phyloP scores from a whole-genome alignment of 176 grass and related monocot species.

The Triticum dicoccoides region DNA sequence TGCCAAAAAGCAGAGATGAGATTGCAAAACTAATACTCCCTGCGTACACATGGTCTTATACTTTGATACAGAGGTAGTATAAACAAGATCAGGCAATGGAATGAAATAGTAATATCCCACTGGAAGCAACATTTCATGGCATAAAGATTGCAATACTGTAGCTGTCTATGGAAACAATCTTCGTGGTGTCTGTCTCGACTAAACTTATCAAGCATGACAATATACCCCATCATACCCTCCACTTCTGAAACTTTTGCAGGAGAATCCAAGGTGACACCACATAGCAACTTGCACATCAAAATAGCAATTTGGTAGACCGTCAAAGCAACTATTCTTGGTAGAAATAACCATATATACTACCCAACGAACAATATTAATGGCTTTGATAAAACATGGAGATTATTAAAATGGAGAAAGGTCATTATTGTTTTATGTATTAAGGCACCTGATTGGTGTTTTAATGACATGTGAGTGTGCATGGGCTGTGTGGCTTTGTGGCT shows the following conservation, averaged over 20 bases:
- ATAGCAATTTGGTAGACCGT: conserved; percentile 5
- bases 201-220: conserved; percentile 21
- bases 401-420: conserved; percentile 26
- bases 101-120: neutral
- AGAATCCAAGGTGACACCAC: conserved; percentile 18
- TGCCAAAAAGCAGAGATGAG: neutral
- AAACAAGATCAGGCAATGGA: conserved; percentile 13
- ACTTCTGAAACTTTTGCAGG: conserved; percentile 31
- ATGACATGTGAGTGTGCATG: neutral
- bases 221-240: conserved; percentile 28
- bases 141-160: neutral
- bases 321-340: conserved; percentile 5
- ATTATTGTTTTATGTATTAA: neutral
- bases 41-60: too few species aligned
- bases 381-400: conserved; percentile 9
- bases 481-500: neutral
- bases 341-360: neutral
- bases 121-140: neutral
- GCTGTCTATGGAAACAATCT: neutral
- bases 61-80: neutral
- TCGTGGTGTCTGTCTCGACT: neutral
- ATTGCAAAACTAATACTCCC: neutral
- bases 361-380: neutral
- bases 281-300: conserved; percentile 9
- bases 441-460: neutral